Percentiles rank a stretch among this genome's conserved stretches.
Conservation (phyloP, 768 basidiomycete species). For the Panus rudis region DNA sequence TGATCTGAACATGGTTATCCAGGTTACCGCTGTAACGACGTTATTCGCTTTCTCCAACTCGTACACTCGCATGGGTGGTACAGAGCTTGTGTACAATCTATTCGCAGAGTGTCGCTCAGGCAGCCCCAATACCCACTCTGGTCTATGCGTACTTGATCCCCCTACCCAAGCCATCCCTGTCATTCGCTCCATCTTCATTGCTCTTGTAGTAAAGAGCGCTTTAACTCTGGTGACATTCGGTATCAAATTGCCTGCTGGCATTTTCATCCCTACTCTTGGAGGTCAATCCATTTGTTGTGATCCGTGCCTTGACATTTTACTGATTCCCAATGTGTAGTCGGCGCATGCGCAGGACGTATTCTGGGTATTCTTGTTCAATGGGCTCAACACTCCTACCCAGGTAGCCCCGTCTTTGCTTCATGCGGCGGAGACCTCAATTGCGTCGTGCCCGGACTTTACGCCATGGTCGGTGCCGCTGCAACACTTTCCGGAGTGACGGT, state of each 20-base stretch:
- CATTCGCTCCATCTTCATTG: conserved; percentile 57
- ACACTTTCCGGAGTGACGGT: conserved; percentile 94
- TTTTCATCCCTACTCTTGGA: conserved; percentile 93
- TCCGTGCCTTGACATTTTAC: neutral
- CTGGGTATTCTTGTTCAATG: conserved; percentile 78
- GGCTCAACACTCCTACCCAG: conserved; percentile 57
- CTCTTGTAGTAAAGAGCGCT: conserved; percentile 74
- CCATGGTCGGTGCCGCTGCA: conserved; percentile 95
- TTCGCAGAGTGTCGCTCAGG: conserved; percentile 77
- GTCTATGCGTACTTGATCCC: conserved; percentile 67
- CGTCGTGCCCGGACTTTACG: conserved; percentile 86
- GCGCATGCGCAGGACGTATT: conserved; percentile 88
- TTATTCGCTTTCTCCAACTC: conserved; percentile 80
- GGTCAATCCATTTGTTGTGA: conserved; percentile 6
- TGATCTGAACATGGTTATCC: neutral
- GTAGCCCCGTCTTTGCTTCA: conserved; percentile 50
- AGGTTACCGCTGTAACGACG: conserved; percentile 79
- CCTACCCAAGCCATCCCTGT: conserved; percentile 54
- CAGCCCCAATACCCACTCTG: conserved; percentile 46
- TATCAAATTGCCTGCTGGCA: conserved; percentile 86
- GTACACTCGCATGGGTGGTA: conserved; percentile 89
- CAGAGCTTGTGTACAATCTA: conserved; percentile 88
- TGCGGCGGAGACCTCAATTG: conserved; percentile 67
- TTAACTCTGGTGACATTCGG: conserved; percentile 90
- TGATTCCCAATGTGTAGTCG: conserved; percentile 37